Evolutionary conservation across 2,329 filamentous ascomycete genomes (phyloP).

Genomic region (Aspergillus aculeatinus): DNA sequence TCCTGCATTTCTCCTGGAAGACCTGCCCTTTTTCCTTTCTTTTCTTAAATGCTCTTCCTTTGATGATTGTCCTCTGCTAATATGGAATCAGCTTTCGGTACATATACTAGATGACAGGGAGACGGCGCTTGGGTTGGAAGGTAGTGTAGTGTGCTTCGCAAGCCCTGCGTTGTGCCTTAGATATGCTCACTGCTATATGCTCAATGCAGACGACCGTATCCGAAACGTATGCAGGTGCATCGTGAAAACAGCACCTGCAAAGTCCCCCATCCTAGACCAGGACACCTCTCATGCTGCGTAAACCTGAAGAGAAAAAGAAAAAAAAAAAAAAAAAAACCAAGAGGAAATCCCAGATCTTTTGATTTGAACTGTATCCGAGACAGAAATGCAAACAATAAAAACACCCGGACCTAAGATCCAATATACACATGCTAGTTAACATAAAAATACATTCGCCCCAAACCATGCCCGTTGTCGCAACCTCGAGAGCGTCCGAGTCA

Average conservation of each 20-base stretch:
- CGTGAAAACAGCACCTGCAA: no score
- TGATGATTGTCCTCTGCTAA: not conserved
- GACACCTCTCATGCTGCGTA: not conserved
- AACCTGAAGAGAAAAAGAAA: not conserved
- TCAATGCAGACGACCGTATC: no score
- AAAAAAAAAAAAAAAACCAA: not conserved
- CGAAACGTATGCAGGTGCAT: no score
- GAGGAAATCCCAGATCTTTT: not conserved
- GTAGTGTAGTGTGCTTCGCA: not conserved
- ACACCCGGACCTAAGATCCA: not conserved
- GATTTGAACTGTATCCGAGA: not conserved
- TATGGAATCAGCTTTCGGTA: slow-evolving; percentile 18
- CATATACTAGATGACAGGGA: slow-evolving; percentile 15
- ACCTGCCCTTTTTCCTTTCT: not conserved
- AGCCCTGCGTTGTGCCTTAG: not conserved
- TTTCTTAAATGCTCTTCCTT: not conserved
- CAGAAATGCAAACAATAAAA: slow-evolving; percentile 5
- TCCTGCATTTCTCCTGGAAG: no score
- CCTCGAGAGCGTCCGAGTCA: no score
- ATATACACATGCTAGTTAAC: slow-evolving; percentile 10
- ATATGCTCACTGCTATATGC: no score
- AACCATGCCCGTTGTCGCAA: not conserved
- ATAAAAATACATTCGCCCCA: slow-evolving; percentile 8
- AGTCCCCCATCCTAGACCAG: no score
- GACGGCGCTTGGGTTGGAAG: not conserved